These are phyloP conservation scores for Fusarium nematophilum DNA, from an alignment of 2,329 filamentous ascomycete species.

Conservation along the genomic window DNA sequence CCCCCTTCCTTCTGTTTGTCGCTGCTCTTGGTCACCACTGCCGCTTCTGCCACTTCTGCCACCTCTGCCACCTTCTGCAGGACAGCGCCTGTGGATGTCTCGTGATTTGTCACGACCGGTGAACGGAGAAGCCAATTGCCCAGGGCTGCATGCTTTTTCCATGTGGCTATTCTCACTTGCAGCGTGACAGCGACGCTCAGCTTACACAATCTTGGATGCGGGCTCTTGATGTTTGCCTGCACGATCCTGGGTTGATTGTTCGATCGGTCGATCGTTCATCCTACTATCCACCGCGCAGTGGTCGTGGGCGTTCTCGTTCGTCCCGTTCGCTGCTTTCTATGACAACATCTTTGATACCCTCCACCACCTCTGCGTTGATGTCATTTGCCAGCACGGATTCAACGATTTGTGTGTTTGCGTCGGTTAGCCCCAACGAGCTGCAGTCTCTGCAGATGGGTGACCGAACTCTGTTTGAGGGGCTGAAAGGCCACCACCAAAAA, in stretches of 20 bases:
- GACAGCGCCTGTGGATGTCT: slow-evolving; percentile 1
- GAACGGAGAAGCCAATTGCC: too few species aligned
- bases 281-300: neutral
- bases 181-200: slow-evolving; percentile 4
- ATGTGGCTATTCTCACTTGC: slow-evolving; percentile 24
- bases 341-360: slow-evolving; percentile 7
- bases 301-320: too few species aligned
- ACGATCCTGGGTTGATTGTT: neutral
- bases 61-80: neutral
- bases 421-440: slow-evolving; percentile 2
- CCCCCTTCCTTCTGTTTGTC: too few species aligned
- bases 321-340: too few species aligned
- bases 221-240: neutral
- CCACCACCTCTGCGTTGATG: slow-evolving; percentile 17
- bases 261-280: slow-evolving; percentile 12
- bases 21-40: too few species aligned
- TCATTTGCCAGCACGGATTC: slow-evolving; percentile 6
- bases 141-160: too few species aligned
- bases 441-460: slow-evolving; percentile 1
- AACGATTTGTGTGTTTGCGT: neutral
- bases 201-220: neutral
- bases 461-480: too few species aligned
- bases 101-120: slow-evolving; percentile 10
- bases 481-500: too few species aligned
- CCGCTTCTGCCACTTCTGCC: too few species aligned